Percentiles rank a stretch among this genome's conserved stretches.
phyloP scores from a whole-genome alignment of 139 green algal species.

The Chlorella ohadii region DNA sequence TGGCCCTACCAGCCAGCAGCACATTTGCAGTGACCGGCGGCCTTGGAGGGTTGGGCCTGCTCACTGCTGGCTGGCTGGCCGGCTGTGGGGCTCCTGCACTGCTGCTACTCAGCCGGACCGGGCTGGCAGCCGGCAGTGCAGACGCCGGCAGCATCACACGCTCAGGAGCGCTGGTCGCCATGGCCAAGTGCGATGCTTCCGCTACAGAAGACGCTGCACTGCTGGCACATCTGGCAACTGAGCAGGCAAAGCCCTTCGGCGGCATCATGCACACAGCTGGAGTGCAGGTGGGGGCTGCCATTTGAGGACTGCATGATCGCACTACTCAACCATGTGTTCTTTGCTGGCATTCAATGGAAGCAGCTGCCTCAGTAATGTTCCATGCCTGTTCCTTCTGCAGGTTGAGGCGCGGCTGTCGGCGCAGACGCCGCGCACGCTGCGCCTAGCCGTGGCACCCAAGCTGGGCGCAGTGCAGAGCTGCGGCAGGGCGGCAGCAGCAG shows the following conservation, averaged over 20 bases:
- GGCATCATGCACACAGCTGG: constrained; percentile 51
- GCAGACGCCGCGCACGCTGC: constrained; percentile 32
- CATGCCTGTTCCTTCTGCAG: background rate
- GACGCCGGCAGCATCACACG: background rate
- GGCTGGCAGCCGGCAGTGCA: background rate
- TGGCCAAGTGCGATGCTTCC: constrained; percentile 32
- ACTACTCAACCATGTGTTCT: too few relatives aligned
- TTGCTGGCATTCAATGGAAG: too few relatives aligned
- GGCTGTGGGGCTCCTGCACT: constrained; percentile 17
- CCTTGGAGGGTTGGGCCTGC: constrained; percentile 63
- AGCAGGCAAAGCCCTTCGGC: background rate
- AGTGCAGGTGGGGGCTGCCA: constrained; percentile 23
- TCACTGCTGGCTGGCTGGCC: constrained; percentile 63
- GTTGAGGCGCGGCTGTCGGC: constrained; percentile 34
- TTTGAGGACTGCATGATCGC: too few relatives aligned
- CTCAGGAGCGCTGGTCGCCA: background rate
- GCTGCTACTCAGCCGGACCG: constrained; percentile 23
- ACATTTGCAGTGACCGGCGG: constrained; percentile 65
- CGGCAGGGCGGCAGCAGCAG: too few relatives aligned
- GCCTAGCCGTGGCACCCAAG: constrained; percentile 50
- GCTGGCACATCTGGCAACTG: background rate
- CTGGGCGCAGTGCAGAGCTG: constrained; percentile 19
- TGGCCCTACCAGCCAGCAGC: too few relatives aligned
- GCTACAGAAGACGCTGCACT: background rate
- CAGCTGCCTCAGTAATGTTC: too few relatives aligned